Evolutionary conservation across 139 green algal genomes (phyloP).

Genomic region (Mesostigma viride): DNA sequence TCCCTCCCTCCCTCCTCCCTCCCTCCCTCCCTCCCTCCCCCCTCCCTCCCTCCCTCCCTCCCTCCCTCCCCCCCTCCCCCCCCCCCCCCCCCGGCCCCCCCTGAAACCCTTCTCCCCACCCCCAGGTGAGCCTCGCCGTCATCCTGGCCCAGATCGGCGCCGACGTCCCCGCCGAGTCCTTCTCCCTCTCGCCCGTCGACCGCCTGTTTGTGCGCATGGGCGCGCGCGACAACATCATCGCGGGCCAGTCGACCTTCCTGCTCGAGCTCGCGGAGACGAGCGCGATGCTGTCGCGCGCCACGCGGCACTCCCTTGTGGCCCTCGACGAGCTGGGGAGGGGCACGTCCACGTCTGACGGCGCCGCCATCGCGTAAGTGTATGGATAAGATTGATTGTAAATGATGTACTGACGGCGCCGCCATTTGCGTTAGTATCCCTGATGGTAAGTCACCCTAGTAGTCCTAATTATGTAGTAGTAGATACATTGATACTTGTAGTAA

Average conservation of each 20-base stretch:
- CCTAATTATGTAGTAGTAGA: too few species aligned
- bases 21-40: too few species aligned
- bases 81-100: too few species aligned
- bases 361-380: slow-evolving; percentile 67
- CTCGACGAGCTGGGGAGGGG: slow-evolving; percentile 93
- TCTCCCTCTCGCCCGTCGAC: slow-evolving; percentile 66
- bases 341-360: slow-evolving; percentile 89
- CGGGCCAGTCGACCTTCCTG: slow-evolving; percentile 84
- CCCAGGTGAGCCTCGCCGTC: slow-evolving; percentile 66
- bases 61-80: too few species aligned
- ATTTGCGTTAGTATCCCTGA: too few species aligned
- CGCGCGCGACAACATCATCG: slow-evolving; percentile 79
- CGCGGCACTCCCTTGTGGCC: slow-evolving; percentile 60
- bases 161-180: slow-evolving; percentile 67
- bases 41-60: too few species aligned
- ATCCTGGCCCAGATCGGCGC: slow-evolving; percentile 79
- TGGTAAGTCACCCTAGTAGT: too few species aligned
- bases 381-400: background rate
- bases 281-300: slow-evolving; percentile 53
- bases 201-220: slow-evolving; percentile 92
- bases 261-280: slow-evolving; percentile 92
- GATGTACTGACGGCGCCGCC: too few species aligned
- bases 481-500: too few species aligned
- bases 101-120: too few species aligned
- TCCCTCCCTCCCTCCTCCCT: too few species aligned